phyloP scores from a whole-genome alignment of 179 eudicot species.

The Patellifolia procumbens region DNA sequence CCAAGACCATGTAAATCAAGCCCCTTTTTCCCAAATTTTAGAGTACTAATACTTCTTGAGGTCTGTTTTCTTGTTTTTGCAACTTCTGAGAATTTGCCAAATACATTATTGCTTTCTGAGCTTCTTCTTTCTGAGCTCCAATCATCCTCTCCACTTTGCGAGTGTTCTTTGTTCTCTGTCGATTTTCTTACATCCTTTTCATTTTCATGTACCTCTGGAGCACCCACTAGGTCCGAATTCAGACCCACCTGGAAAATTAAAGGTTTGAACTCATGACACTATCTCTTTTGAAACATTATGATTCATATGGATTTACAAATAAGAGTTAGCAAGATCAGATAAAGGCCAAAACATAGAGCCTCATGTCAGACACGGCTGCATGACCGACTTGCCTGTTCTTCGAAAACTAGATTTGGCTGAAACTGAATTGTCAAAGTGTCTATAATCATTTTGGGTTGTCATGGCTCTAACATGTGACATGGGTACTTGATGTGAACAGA shows the following conservation, averaged over 20 bases:
- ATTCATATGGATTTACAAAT: too few relatives aligned
- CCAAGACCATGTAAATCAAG: conserved; percentile 43
- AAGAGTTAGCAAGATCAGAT: too few relatives aligned
- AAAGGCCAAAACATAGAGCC: too few relatives aligned
- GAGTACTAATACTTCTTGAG: conserved; percentile 50
- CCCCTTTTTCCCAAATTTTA: conserved; percentile 50
- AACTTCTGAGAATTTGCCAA: conserved; percentile 40
- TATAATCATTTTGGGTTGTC: too few relatives aligned
- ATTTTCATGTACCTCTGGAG: conserved; percentile 22
- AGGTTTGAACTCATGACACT: conserved; percentile 5
- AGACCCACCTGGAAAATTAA: conserved; percentile 33
- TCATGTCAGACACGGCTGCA: too few relatives aligned
- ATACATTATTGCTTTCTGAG: conserved; percentile 33
- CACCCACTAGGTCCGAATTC: conserved; percentile 26
- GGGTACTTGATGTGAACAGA: too few relatives aligned
- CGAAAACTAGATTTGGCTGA: too few relatives aligned
- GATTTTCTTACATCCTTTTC: conserved; percentile 27
- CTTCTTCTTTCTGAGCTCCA: conserved; percentile 25
- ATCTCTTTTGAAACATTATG: too few relatives aligned
- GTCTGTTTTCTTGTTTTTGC: conserved; percentile 44
- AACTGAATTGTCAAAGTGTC: too few relatives aligned
- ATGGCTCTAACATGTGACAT: too few relatives aligned
- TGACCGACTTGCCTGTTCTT: too few relatives aligned
- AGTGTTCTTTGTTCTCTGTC: conserved; percentile 34
- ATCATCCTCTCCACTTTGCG: conserved; percentile 34